A percentile compares a stretch with the other conserved stretches of the same genome.
Conservation (phyloP, 2,329 filamentous ascomycete species). For the Fusarium pilosicola region DNA sequence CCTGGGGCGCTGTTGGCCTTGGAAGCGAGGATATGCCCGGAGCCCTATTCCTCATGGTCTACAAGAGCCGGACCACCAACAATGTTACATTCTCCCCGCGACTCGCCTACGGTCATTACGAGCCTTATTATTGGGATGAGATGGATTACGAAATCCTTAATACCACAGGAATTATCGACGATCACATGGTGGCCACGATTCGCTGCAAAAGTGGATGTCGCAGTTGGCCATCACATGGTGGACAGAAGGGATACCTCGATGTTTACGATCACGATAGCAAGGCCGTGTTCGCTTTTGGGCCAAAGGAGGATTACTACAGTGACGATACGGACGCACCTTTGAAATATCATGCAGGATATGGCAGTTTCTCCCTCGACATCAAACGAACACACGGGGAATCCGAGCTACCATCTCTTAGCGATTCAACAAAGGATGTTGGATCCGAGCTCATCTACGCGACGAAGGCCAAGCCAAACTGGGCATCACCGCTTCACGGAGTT, state of each 20-base stretch:
- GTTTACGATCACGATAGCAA: conserved; percentile 57
- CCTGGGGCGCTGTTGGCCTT: conserved; percentile 66
- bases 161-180: conserved; percentile 60
- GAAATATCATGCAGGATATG: conserved; percentile 63
- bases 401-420: conserved; percentile 51
- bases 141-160: conserved; percentile 57
- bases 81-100: conserved; percentile 68
- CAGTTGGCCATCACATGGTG: conserved; percentile 54
- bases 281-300: conserved; percentile 68
- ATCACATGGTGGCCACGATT: conserved; percentile 60
- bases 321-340: conserved; percentile 57
- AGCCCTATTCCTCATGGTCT: conserved; percentile 65
- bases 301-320: conserved; percentile 54
- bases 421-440: conserved; percentile 49
- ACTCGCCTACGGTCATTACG: conserved; percentile 59
- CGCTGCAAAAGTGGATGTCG: conserved; percentile 63
- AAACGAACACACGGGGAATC: conserved; percentile 59
- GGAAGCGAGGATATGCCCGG: conserved; percentile 62
- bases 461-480: conserved; percentile 50
- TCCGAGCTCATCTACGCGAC: conserved; percentile 47
- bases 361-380: conserved; percentile 66
- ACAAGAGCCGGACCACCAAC: conserved; percentile 56
- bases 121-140: conserved; percentile 59
- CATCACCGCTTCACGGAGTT: conserved; percentile 56
- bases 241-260: conserved; percentile 57